Base-by-base conservation (phyloP, 768 basidiomycete species). In the Russula griseocarnosa region DNA sequence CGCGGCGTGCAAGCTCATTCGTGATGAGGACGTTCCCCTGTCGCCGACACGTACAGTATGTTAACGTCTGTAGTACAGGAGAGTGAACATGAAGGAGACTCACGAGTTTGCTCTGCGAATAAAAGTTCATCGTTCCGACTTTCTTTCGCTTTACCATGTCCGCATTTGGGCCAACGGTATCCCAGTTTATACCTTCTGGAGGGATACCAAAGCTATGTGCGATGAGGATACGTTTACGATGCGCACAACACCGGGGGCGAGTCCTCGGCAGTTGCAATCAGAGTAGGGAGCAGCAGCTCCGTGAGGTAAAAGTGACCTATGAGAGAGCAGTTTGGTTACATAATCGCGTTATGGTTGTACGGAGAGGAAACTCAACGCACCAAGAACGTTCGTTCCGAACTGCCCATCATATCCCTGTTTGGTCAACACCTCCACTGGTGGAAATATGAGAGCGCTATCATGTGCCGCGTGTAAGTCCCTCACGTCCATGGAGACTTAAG, bases 1-100 rank as follows among this genome's bases (percentile, higher is more conserved):
- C 47, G 22, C 24, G 47, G n/a, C 47, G 47, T 7, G 30, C 52
- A 14, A 53, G 52, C 52, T 53, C 52, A n/a, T 53, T 53, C 30
- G 52, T 32, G 11, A 34, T 11, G 52, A 34, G 34, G 22, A 24
- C 8, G 36, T 36, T 50, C 32, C 47, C 47, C n/a, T 24, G 13
- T 11, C 13, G 22, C 2, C 38, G 47, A 10, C 47, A 0, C 22
- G 22, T 22, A n/a, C n/a, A n/a, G n/a, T n/a, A 49, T 24, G 22
- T 49, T 24, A 24, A 9, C 13, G 13, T 14, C 47, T 49, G n/a
- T 13, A 44, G n/a, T 13, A 44, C 24, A 22, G 47, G 22, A 49
- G 18, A 14, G 24, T 11, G 47, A 49, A 14, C 10, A 4, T 3
- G 18, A 44, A 32, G 9, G 6, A 8, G 1, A 22, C 47, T 14